Base-by-base conservation (phyloP, 768 basidiomycete genomes). In the Leccinum truebloodii region DNA sequence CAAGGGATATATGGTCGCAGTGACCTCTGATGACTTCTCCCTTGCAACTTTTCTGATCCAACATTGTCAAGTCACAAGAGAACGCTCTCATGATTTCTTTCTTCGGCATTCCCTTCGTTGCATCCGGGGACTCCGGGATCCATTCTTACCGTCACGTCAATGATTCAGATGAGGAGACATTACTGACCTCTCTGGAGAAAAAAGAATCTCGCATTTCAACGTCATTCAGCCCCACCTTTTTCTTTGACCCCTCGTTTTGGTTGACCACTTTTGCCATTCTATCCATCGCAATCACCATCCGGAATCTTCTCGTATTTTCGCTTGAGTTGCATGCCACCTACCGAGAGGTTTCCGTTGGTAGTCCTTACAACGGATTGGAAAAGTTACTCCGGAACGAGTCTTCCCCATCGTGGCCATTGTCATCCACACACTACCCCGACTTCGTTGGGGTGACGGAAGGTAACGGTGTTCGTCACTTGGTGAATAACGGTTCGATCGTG, bases 321-420 rank as follows among this genome's bases (percentile, higher is more conserved):
- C 69, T 55, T 24, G 59, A 37, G 14, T 44, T 54, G 4, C 24
- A 22, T 26, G 35, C 24, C 49, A 35, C 14, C 30, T 54, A 49
- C 52, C 18, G 65, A 22, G 59, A 69, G 10, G 62, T 60, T 6
- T 49, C 63, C 32, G 28, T 69, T 22, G 59, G 59, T 32, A 67
- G 63, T 18, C 70, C 65, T 22, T 70, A 70, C 46, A 67, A 57
- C 7, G 69, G 69, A 6, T 39, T 71, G 26, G 69, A 67, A 39
- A 69, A 52, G 51, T 55, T 70, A 6, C n/a, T 58, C 18, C 67
- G 69, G 14, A 70, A 70, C n/a, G 62, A 59, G 22, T 69, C 70
- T n/a, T 71, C 69, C 5, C 68, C 67, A 16, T 69, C 56, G 16
- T 70, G 69, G 70, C 69, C 69, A 6, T 61, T 70, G 37, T 60